Evolutionary conservation across 2,329 filamentous ascomycete genomes (phyloP).

Genomic region (Pseudogymnoascus sp.): DNA sequence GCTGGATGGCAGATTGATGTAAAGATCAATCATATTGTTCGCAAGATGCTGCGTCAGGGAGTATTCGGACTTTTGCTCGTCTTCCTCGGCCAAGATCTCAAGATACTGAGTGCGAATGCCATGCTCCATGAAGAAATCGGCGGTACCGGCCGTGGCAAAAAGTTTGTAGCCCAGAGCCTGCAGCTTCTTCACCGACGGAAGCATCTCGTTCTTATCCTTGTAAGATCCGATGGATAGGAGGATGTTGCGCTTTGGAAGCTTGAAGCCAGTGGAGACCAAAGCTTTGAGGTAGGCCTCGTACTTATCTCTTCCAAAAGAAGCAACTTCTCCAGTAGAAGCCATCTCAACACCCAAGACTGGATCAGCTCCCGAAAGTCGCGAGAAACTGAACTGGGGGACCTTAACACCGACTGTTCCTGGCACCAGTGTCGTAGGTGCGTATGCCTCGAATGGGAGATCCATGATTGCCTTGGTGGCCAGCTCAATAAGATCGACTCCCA

Average conservation of each 20-base stretch:
- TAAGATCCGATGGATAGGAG: slow-evolving; percentile 92
- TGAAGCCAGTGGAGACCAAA: slow-evolving; percentile 91
- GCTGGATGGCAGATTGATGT: slow-evolving; percentile 98
- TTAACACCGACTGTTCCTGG: slow-evolving; percentile 90
- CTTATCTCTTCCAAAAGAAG: slow-evolving; percentile 91
- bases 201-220: slow-evolving; percentile 97
- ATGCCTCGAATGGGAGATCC: slow-evolving; percentile 72
- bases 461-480: slow-evolving; percentile 98
- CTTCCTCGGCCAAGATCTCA: slow-evolving; percentile 73
- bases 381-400: slow-evolving; percentile 98
- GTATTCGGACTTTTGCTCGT: slow-evolving; percentile 89
- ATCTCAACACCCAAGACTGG: slow-evolving; percentile 97
- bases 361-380: slow-evolving; percentile 88
- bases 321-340: slow-evolving; percentile 97
- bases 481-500: slow-evolving; percentile 95
- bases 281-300: slow-evolving; percentile 98
- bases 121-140: slow-evolving; percentile 92
- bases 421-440: slow-evolving; percentile 69
- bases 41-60: slow-evolving; percentile 93
- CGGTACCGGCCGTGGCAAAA: slow-evolving; percentile 92
- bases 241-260: slow-evolving; percentile 90
- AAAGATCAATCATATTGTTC: slow-evolving; percentile 96
- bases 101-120: slow-evolving; percentile 88
- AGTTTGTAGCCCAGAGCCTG: slow-evolving; percentile 90
- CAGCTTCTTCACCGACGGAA: slow-evolving; percentile 84